These are phyloP conservation scores for Avena insularis DNA, from an alignment of 176 grass and related monocot genomes.

Conservation along the genomic window DNA sequence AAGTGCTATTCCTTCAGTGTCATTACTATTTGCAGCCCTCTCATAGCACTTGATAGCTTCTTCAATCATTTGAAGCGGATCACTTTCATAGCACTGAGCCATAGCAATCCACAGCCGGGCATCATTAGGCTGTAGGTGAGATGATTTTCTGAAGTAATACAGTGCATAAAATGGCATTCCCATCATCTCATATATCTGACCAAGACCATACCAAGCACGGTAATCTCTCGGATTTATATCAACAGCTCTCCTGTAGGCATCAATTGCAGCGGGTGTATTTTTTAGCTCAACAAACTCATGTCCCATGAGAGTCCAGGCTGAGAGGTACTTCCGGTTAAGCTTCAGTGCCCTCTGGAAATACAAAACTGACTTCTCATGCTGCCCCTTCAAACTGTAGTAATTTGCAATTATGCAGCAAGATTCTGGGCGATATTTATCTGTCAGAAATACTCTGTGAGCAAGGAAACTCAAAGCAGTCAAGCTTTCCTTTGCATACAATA, in stretches of 20 bases:
- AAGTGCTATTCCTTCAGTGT: slow-evolving; percentile 92
- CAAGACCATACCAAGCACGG: slow-evolving; percentile 98
- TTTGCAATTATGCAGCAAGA: slow-evolving; percentile 99
- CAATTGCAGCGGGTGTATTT: slow-evolving; percentile 96
- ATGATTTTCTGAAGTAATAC: slow-evolving; percentile 89
- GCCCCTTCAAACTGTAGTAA: slow-evolving; percentile 98
- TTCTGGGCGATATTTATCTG: slow-evolving; percentile 94
- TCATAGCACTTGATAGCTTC: slow-evolving; percentile 97
- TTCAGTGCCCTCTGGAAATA: slow-evolving; percentile 92
- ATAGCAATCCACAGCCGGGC: slow-evolving; percentile 97
- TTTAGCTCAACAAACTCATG: slow-evolving; percentile 99
- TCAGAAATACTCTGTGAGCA: slow-evolving; percentile 96
- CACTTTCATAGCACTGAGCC: slow-evolving; percentile 97
- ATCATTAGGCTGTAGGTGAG: slow-evolving; percentile 89
- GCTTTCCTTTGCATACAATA: slow-evolving; percentile 97
- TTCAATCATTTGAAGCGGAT: slow-evolving; percentile 85
- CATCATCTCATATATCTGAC: slow-evolving; percentile 99
- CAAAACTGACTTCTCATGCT: slow-evolving; percentile 91
- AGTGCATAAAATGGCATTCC: slow-evolving; percentile 92
- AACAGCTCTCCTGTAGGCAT: slow-evolving; percentile 92
- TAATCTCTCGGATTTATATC: slow-evolving; percentile 98
- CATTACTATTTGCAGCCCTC: slow-evolving; percentile 79
- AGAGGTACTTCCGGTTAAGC: slow-evolving; percentile 95
- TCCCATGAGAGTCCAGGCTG: slow-evolving; percentile 98
- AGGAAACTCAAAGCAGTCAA: slow-evolving; percentile 90